phyloP scores from a whole-genome alignment of 2,329 filamentous ascomycete genomes.

The Fusarium guadeloupense region DNA sequence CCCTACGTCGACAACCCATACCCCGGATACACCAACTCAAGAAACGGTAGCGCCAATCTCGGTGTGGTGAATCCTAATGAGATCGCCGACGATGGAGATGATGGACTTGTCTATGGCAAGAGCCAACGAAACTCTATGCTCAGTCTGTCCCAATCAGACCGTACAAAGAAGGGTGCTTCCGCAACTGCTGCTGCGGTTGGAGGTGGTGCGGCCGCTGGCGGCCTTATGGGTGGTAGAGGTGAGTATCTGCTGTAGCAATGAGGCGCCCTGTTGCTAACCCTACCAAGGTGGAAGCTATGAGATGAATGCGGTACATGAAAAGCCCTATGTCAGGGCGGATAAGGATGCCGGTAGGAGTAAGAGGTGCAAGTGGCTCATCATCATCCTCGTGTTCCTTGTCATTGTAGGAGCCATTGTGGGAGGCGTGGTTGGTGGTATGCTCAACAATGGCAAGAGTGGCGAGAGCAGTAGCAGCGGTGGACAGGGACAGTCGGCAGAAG shows the following conservation, averaged over 20 bases:
- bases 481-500: slow-evolving; percentile 60
- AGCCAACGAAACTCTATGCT: slow-evolving; percentile 66
- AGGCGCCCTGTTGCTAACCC: slow-evolving; percentile 13
- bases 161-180: slow-evolving; percentile 36
- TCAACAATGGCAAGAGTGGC: slow-evolving; percentile 55
- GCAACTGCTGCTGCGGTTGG: slow-evolving; percentile 56
- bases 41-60: slow-evolving; percentile 58
- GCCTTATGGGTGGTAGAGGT: slow-evolving; percentile 46
- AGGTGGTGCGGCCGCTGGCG: slow-evolving; percentile 55
- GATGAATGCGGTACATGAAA: slow-evolving; percentile 59
- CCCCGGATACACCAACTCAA: slow-evolving; percentile 59
- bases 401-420: slow-evolving; percentile 77
- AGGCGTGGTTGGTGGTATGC: slow-evolving; percentile 76
- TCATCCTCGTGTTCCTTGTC: slow-evolving; percentile 69
- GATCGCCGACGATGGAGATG: slow-evolving; percentile 88
- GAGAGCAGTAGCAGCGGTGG: slow-evolving; percentile 24
- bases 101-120: slow-evolving; percentile 71
- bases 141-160: slow-evolving; percentile 60
- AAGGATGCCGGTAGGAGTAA: slow-evolving; percentile 68
- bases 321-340: slow-evolving; percentile 70
- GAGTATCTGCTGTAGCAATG: slow-evolving; percentile 2
- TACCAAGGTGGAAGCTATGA: slow-evolving; percentile 46
- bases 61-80: slow-evolving; percentile 78
- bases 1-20: slow-evolving; percentile 73
- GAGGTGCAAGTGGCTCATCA: slow-evolving; percentile 76